Percentiles rank a stretch among this genome's conserved stretches.
phyloP scores from a whole-genome alignment of 768 basidiomycete genomes.

The Suillus paluster region DNA sequence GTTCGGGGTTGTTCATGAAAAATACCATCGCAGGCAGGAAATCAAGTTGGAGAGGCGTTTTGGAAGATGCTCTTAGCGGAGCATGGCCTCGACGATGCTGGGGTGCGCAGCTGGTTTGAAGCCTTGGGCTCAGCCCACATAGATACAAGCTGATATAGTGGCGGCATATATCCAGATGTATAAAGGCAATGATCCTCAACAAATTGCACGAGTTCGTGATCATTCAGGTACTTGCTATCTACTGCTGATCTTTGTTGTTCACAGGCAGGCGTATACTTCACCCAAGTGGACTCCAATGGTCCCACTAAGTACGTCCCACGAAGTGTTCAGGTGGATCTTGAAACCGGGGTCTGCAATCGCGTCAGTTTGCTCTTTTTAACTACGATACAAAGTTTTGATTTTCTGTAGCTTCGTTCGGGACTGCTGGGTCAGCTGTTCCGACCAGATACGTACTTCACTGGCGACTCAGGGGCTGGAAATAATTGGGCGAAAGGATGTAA shows the following conservation, averaged over 20 bases:
- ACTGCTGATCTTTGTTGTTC: constrained; percentile 3
- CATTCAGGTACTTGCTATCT: background rate
- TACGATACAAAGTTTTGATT: constrained; percentile 13
- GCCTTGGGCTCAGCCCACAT: constrained; percentile 7
- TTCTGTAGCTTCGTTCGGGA: constrained; percentile 64
- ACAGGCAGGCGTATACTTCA: constrained; percentile 84
- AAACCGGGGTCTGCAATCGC: constrained; percentile 82
- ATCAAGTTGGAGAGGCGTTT: constrained; percentile 84
- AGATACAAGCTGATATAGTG: constrained; percentile 18
- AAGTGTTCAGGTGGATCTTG: constrained; percentile 89
- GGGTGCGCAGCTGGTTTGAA: constrained; percentile 47
- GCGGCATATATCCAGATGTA: constrained; percentile 53
- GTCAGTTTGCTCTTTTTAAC: constrained; percentile 54
- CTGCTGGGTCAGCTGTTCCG: constrained; percentile 76
- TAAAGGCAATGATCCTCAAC: constrained; percentile 71
- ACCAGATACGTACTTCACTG: constrained; percentile 83
- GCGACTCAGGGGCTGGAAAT: constrained; percentile 75
- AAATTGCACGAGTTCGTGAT: constrained; percentile 67
- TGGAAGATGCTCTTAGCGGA: constrained; percentile 89
- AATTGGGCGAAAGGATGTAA: constrained; percentile 96
- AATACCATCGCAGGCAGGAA: constrained; percentile 57
- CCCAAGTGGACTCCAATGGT: constrained; percentile 59
- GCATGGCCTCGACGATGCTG: constrained; percentile 77
- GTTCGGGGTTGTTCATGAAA: constrained; percentile 3
- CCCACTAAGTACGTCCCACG: constrained; percentile 84